Base-by-base conservation (phyloP, 1,139 yeast genomes). In the Yamadazyma siamensis region DNA sequence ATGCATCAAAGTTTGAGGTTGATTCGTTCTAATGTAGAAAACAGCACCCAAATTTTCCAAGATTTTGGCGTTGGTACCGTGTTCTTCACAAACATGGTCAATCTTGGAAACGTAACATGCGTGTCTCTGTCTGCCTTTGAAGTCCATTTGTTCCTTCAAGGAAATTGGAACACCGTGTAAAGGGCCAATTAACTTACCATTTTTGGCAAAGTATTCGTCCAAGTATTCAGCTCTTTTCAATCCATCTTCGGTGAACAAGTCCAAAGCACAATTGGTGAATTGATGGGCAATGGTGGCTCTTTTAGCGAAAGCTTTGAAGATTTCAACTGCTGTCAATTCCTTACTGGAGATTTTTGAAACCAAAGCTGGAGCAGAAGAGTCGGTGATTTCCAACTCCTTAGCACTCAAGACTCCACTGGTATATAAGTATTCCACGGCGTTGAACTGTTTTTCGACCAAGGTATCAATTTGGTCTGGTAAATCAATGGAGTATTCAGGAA, bases 141-240 rank as follows among this genome's bases (percentile, higher is more conserved):
- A 76, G 39, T 72, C 68, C 59, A 79, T 72, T 45, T 82, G 89
- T 52, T 56, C 61, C 44, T 75, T 75, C 34, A 63, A 49, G 0
- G 67, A 60, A n/a, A 63, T 49, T 8, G 75, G 70, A 19, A 64
- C 39, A 0, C 70, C 70, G 46, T 83, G 94, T 36, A 83, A 63
- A 6, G 88, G 87, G 26, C 94, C 94, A 33, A 77, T 55, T 0
- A 80, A 59, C 46, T 76, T 73, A 13, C 89, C 88, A 31, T 66
- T 56, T 31, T 65, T 57, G 29, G 59, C 61, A 32, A 61, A 63
- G 44, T 75, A 67, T 10, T 50, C 56, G 36, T 62, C 69, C 40
- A 61, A 53, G 17, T 32, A 47, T 36, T 59, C 39, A 4, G 68
- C 68, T 38, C 61, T 52, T 29, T 56, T 42, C 36, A 62, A 50